A percentile compares a stretch with the other conserved stretches of the same genome.
phyloP scores from a whole-genome alignment of 495 filamentous ascomycete species.

The Pyrenopolyporus hunteri region DNA sequence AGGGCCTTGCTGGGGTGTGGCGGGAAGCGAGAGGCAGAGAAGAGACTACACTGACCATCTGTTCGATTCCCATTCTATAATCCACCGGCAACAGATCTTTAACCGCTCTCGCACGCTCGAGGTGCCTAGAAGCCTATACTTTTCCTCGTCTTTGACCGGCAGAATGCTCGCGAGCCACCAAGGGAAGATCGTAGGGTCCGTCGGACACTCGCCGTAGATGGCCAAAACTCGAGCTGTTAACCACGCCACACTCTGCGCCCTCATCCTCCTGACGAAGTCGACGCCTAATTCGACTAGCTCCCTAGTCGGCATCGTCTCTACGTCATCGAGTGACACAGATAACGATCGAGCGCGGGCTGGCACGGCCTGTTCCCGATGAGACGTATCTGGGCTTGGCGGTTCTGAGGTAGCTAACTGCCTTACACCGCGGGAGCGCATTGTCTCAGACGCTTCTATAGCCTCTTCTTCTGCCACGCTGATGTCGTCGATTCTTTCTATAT shows the following conservation, averaged over 20 bases:
- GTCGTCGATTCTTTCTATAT: slow-evolving; percentile 76
- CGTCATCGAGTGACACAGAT: slow-evolving; percentile 41
- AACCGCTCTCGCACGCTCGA: slow-evolving; percentile 78
- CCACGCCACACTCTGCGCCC: slow-evolving; percentile 71
- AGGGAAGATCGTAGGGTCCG: slow-evolving; percentile 77
- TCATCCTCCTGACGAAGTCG: slow-evolving; percentile 71
- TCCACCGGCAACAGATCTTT: slow-evolving; percentile 80
- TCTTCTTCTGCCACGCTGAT: slow-evolving; percentile 83
- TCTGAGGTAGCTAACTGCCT: slow-evolving; percentile 18
- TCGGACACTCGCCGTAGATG: slow-evolving; percentile 78
- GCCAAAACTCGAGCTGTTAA: slow-evolving; percentile 69
- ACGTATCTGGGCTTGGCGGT: slow-evolving; percentile 5
- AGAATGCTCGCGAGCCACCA: slow-evolving; percentile 91
- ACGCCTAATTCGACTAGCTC: slow-evolving; percentile 67
- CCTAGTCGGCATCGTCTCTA: slow-evolving; percentile 70
- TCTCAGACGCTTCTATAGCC: slow-evolving; percentile 69
- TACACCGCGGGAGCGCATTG: slow-evolving; percentile 33
- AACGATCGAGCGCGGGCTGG: slow-evolving; percentile 10
- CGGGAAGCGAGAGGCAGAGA: too few species aligned
- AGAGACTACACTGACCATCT: slow-evolving; percentile 65
- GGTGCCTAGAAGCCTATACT: slow-evolving; percentile 73
- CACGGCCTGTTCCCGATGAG: neutral
- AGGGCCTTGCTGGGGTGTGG: neutral
- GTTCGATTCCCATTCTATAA: slow-evolving; percentile 71
- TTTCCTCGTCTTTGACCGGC: slow-evolving; percentile 76